Evolutionary conservation across 1,284 basidiomycete genomes (phyloP), one percentile per base, ranked within the genome.

Genomic region (Gymnopus androsaceus): DNA sequence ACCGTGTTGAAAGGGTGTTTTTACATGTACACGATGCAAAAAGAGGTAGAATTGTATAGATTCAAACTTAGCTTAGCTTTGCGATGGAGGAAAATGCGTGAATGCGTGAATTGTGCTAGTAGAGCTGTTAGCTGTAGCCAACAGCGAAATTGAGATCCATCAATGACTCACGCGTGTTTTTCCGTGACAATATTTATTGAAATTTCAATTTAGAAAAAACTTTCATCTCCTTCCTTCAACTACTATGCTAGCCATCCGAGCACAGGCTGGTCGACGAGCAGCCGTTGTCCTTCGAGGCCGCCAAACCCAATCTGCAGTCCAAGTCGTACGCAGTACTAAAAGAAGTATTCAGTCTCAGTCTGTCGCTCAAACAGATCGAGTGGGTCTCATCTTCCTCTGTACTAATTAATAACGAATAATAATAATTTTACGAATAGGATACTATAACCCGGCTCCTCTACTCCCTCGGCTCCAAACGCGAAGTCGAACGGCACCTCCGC

Each of bases 401-500:
- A 46, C 34, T 41, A 15, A 30, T 54, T 17, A 55, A 37, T 51
- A n/a, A 17, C 12, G 17, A 25, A 19, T 14, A 30, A 52, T 28
- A 44, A 21, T 8, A 15, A n/a, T 60, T 3, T 7, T 28, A n/a
- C n/a, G n/a, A n/a, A n/a, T 14, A 95, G 93, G 93, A 95, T 68
- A 95, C 93, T 3, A 95, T 95, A 64, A 94, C 94, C 53, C 88
- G 95, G 51, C 79, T 98, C 19, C 82, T 98, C 41, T 97, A 97
- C 76, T 97, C 94, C 34, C 89, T 98, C 62, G 95, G 95, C 48
- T 93, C 92, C 25, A 94, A 95, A 68, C 90, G 94, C 63, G 95
- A 98, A 73, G 95, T 98, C 60, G 94, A 96, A 71, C 87, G 95
- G 63, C 95, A 98, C 77, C 87, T 98, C 46, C 88, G 95, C 54